Evolutionary conservation across 1,139 yeast species (phyloP), one percentile per base, ranked within the genome.

Genomic region (Sugiyamaella sp.): DNA sequence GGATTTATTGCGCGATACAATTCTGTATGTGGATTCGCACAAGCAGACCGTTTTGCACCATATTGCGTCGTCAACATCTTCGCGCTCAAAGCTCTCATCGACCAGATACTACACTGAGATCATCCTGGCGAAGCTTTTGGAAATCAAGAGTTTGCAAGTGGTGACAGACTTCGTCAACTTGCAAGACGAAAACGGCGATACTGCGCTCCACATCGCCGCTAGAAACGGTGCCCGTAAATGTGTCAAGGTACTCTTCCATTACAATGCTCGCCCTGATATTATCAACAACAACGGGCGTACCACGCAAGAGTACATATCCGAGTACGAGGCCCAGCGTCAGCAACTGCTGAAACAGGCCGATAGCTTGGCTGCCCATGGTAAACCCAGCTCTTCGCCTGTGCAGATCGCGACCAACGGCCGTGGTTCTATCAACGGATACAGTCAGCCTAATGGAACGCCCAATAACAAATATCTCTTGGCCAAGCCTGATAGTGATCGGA

Each of bases 171-270:
- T 89, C 63, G 74, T 89, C 46, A 87, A 90, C 67, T 82, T 83
- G 52, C 95, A 86, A 63, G 97, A 93, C 68, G 71, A 75, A 25
- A 83, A 85, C 61, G 98, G 98, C 0, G 89, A 91, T 66, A 88
- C 97, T 0, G 96, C 96, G 0, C 75, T 90, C 54, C 96, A 91
- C 64, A 79, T 91, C 44, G 86, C 93, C 25, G 87, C 95, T 1
- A 80, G 82, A 53, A 82, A 86, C 64, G 80, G 86, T 43, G 89
- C 93, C 52, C 81, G 84, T 61, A 83, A 84, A 64, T 83, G 93
- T 59, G 86, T 88, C 63, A 84, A 85, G 59, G 83, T 86, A 1
- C 75, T 93, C 50, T 72, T 89, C 14, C 79, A 81, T 39, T 85
- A 87, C 69, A 88, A 86, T 60, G 93, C 91, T 12, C 79, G 82